phyloP scores from a whole-genome alignment of 148 eudicot species.

The Chenopodium formosanum region DNA sequence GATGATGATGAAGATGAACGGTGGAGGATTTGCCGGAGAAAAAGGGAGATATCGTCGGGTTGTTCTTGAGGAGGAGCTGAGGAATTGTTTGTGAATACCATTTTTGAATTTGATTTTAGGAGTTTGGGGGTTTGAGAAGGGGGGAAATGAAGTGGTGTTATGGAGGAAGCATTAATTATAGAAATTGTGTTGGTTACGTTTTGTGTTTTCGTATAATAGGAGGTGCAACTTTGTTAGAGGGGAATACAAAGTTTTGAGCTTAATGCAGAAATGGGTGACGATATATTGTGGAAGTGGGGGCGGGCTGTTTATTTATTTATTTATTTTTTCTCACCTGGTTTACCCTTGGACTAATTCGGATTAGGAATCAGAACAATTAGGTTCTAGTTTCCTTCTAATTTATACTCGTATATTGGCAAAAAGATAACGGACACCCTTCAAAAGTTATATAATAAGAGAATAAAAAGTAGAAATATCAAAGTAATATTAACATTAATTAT shows the following conservation, averaged over 20 bases:
- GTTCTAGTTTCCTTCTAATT: too few species aligned
- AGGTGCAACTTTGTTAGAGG: neutral
- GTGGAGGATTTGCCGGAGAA: conserved; percentile 65
- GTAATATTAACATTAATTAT: too few species aligned
- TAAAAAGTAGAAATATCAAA: too few species aligned
- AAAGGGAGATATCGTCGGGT: conserved; percentile 65
- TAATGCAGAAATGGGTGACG: neutral
- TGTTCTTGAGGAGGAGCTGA: conserved; percentile 23
- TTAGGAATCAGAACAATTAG: too few species aligned
- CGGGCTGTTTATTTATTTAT: neutral
- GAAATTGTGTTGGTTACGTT: neutral
- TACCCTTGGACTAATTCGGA: too few species aligned
- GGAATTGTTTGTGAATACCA: conserved; percentile 27
- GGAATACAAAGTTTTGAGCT: neutral
- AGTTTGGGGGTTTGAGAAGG: neutral
- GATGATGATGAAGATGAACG: conserved; percentile 45
- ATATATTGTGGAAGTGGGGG: neutral
- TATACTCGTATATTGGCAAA: too few species aligned
- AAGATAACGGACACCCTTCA: too few species aligned
- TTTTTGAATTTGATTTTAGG: neutral
- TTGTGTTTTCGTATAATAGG: neutral
- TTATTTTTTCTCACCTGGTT: too few species aligned
- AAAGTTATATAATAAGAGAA: too few species aligned
- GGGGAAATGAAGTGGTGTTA: neutral
- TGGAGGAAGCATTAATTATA: neutral